These are phyloP conservation scores for Caryopteris hybrid DNA, from an alignment of 305 asterid genomes.

Conservation along the genomic window DNA sequence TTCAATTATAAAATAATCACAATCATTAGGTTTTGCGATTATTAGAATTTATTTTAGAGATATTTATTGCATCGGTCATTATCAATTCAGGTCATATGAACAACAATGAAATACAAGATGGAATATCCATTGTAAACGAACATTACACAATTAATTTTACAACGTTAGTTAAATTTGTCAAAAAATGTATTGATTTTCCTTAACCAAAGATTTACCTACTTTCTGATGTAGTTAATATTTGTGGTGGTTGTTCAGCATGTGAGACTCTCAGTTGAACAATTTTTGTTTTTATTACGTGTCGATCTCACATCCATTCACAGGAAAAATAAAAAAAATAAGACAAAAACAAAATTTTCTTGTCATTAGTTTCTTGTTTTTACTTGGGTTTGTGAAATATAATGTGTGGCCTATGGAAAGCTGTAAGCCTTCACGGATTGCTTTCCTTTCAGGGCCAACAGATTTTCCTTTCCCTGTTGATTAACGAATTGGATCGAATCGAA, in stretches of 20 bases:
- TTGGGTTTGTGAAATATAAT: constrained; percentile 1
- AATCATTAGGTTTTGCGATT: no score
- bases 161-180: no score
- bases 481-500: not conserved
- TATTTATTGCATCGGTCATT: no score
- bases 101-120: no score
- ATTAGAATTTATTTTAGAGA: no score
- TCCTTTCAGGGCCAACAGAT: constrained; percentile 3
- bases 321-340: not conserved
- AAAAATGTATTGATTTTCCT: no score
- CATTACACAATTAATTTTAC: no score
- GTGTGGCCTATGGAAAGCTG: constrained; percentile 9
- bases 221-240: not conserved
- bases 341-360: not conserved
- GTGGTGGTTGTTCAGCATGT: constrained; percentile 35
- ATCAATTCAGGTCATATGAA: no score
- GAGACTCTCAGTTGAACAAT: constrained; percentile 30
- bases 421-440: constrained; percentile 24
- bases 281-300: constrained; percentile 33
- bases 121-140: no score
- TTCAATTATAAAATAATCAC: no score
- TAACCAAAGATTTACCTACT: not conserved
- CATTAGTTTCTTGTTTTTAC: constrained; percentile 1
- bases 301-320: constrained; percentile 14
- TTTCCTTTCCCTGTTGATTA: not conserved